Percentiles rank a stretch among this genome's conserved stretches.
phyloP scores from a whole-genome alignment of 306 rosid species.

The Fragaria iinumae region DNA sequence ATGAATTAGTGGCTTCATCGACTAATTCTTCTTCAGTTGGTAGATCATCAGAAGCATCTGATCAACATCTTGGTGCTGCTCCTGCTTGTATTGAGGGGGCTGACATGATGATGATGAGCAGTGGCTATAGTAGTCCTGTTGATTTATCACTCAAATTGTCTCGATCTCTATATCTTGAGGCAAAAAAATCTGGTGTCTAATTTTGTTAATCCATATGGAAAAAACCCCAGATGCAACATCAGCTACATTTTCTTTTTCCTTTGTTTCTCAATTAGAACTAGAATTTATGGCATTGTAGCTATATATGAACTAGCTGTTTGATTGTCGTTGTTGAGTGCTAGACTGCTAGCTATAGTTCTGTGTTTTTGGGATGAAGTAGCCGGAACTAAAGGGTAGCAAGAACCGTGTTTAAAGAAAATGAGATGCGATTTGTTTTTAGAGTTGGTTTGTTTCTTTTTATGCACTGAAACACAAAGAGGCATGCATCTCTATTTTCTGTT shows the following conservation, averaged over 20 bases:
- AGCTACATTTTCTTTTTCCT: neutral
- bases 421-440: constrained; percentile 40
- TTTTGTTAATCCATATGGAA: neutral
- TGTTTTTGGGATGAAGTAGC: neutral
- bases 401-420: neutral
- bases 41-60: constrained; percentile 47
- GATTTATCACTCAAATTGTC: constrained; percentile 90
- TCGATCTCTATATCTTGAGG: constrained; percentile 26
- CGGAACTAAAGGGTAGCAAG: neutral
- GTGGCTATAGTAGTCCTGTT: constrained; percentile 38
- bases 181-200: neutral
- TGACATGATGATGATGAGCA: constrained; percentile 17
- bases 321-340: neutral
- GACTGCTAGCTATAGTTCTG: neutral
- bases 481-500: constrained; percentile 46
- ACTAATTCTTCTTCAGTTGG: constrained; percentile 32
- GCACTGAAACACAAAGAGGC: constrained; percentile 62
- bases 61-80: neutral
- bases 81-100: constrained; percentile 31
- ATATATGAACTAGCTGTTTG: neutral
- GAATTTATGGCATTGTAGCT: neutral
- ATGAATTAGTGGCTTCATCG: constrained; percentile 12
- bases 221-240: neutral
- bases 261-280: neutral
- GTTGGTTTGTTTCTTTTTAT: constrained; percentile 43